These are phyloP conservation scores for Pichia rugopelliculosa DNA, from an alignment of 805 yeast genomes.

Conservation along the genomic window DNA sequence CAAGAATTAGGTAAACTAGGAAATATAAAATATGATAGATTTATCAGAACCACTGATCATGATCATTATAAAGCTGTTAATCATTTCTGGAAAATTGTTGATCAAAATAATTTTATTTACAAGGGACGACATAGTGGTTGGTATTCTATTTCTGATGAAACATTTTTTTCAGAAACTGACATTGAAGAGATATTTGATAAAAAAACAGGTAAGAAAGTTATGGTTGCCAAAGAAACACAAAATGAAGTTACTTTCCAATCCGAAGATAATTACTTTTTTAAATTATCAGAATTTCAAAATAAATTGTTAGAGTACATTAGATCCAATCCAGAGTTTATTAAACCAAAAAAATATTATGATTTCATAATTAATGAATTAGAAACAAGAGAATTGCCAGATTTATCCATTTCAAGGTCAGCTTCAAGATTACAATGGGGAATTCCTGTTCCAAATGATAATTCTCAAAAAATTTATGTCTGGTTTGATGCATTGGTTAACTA, in stretches of 20 bases:
- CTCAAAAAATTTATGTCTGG: constrained; percentile 92
- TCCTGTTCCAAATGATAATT: constrained; percentile 69
- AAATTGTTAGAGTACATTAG: constrained; percentile 43
- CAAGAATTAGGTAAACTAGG: constrained; percentile 51
- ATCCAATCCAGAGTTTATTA: constrained; percentile 49
- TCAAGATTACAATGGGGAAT: constrained; percentile 84
- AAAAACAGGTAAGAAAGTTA: constrained; percentile 24
- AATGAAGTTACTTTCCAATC: constrained; percentile 67
- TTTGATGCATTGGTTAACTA: constrained; percentile 90
- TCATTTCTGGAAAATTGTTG: constrained; percentile 60
- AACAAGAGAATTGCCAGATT: constrained; percentile 44
- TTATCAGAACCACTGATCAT: constrained; percentile 82
- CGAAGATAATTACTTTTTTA: constrained; percentile 85
- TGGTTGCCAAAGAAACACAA: constrained; percentile 59
- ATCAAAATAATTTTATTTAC: constrained; percentile 59
- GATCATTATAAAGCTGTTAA: constrained; percentile 67
- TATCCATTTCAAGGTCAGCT: constrained; percentile 83
- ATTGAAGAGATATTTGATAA: constrained; percentile 37
- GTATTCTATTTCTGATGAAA: constrained; percentile 92
- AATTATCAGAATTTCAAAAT: constrained; percentile 52
- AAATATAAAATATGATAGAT: constrained; percentile 58
- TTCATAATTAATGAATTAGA: constrained; percentile 55
- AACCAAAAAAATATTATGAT: constrained; percentile 50
- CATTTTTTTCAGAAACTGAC: constrained; percentile 83
- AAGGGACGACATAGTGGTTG: constrained; percentile 86